Conservation (phyloP, 1,284 basidiomycete species). For the Ceratobasidium sp. region DNA sequence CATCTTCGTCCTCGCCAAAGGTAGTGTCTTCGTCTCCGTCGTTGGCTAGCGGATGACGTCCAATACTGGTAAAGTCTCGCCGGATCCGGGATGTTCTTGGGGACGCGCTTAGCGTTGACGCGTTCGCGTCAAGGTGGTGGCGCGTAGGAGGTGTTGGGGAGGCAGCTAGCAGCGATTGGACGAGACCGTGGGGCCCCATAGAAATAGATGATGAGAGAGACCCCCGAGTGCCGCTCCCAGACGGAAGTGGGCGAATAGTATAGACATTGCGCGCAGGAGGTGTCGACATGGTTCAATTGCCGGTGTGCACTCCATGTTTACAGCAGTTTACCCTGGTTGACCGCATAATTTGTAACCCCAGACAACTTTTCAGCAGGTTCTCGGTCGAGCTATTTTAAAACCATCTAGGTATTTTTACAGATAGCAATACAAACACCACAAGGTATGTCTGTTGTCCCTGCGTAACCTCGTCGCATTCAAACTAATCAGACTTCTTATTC, state of each 20-base stretch:
- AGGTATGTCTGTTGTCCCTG: not conserved
- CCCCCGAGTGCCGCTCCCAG: constrained; percentile 15
- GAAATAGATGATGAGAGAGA: constrained; percentile 33
- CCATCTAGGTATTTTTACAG: no score
- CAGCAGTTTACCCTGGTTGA: not conserved
- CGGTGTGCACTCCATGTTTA: constrained; percentile 2
- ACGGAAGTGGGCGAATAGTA: constrained; percentile 32
- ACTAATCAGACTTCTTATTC: constrained; percentile 57
- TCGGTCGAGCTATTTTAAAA: no score
- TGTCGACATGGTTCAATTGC: constrained; percentile 33
- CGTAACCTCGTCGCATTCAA: not conserved
- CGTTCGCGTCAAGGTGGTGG: constrained; percentile 35
- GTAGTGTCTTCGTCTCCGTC: constrained; percentile 58
- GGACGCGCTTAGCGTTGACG: constrained; percentile 33
- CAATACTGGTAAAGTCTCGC: constrained; percentile 30
- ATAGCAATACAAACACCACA: no score
- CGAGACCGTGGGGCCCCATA: constrained; percentile 35
- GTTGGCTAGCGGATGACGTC: constrained; percentile 28
- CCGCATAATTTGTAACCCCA: no score
- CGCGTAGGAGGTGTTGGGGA: constrained; percentile 37
- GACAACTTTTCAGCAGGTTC: not conserved
- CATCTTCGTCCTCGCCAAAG: constrained; percentile 59
- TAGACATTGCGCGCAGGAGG: constrained; percentile 34
- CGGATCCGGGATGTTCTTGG: constrained; percentile 29
- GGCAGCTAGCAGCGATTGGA: constrained; percentile 18